Percentiles rank a stretch among this genome's conserved stretches.
Evolutionary conservation across 768 basidiomycete species (phyloP).

Genomic region (Tulasnella sp.): DNA sequence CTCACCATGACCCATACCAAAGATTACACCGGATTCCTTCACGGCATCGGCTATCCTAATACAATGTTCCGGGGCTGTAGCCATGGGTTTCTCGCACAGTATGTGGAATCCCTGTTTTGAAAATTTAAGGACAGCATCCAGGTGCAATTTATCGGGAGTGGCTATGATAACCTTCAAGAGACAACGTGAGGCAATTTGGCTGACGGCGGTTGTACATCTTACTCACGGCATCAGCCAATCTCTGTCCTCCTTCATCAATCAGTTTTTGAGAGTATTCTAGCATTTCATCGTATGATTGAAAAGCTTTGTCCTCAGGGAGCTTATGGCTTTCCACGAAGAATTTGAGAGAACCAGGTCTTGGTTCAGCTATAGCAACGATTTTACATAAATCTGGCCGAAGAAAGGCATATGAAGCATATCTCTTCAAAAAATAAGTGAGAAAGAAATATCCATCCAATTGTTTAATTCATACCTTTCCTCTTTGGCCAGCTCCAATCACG

Average conservation of each 20-base stretch:
- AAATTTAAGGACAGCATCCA: conserved; percentile 59
- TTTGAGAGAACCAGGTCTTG: conserved; percentile 49
- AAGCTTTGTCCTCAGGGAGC: conserved; percentile 57
- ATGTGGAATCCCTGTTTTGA: conserved; percentile 76
- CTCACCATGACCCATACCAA: conserved; percentile 79
- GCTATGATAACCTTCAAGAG: conserved; percentile 37
- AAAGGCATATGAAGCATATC: conserved; percentile 52
- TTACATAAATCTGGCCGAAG: conserved; percentile 49
- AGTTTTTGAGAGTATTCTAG: conserved; percentile 53
- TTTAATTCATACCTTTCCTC: conserved; percentile 49
- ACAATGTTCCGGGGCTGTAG: conserved; percentile 58
- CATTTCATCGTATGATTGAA: conserved; percentile 58
- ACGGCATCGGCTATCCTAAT: conserved; percentile 61
- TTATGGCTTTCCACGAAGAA: conserved; percentile 43
- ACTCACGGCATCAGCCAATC: conserved; percentile 63
- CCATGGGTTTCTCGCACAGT: conserved; percentile 89
- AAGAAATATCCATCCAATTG: background rate
- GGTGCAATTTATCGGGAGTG: conserved; percentile 70
- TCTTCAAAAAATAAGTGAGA: conserved; percentile 26
- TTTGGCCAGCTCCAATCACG: conserved; percentile 71
- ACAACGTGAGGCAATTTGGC: too few relatives aligned
- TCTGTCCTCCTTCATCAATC: conserved; percentile 47
- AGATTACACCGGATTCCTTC: conserved; percentile 55
- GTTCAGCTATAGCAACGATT: conserved; percentile 77
- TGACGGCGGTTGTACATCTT: background rate